Conservation (phyloP, 495 filamentous ascomycete genomes). For the Aspergillus sclerotiicarbonarius region DNA sequence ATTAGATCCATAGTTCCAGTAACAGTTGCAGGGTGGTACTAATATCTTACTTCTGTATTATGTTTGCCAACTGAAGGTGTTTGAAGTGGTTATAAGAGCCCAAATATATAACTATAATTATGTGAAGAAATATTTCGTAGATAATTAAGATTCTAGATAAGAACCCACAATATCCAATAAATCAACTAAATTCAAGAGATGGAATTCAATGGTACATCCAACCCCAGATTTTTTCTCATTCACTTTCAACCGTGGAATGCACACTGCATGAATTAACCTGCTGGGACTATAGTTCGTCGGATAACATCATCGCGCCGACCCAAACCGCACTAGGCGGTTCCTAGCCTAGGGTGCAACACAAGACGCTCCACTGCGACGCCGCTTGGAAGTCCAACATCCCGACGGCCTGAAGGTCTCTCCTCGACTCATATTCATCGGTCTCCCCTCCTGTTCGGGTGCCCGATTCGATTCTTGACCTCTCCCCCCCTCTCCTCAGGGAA, state of each 20-base stretch:
- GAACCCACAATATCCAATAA: no score
- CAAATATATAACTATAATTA: no score
- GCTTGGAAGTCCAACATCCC: constrained; percentile 3
- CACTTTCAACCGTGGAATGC: background rate
- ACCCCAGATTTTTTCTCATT: background rate
- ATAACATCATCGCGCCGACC: constrained; percentile 4
- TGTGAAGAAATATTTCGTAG: no score
- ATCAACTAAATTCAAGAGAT: no score
- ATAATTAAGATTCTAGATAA: no score
- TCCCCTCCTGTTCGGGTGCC: background rate
- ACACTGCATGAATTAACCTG: background rate
- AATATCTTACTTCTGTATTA: no score
- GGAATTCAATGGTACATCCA: background rate
- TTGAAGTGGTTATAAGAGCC: no score
- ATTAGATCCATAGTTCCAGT: no score
- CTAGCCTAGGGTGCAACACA: constrained; percentile 8
- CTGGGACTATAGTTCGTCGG: background rate
- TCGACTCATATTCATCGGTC: background rate
- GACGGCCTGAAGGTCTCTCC: constrained; percentile 15
- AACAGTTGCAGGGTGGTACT: no score
- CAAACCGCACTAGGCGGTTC: constrained; percentile 5
- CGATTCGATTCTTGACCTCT: background rate
- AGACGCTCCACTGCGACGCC: constrained; percentile 9
- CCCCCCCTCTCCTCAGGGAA: constrained; percentile 4
- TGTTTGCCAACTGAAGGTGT: no score